phyloP scores from a whole-genome alignment of 768 basidiomycete species.

The Russula sp. region DNA sequence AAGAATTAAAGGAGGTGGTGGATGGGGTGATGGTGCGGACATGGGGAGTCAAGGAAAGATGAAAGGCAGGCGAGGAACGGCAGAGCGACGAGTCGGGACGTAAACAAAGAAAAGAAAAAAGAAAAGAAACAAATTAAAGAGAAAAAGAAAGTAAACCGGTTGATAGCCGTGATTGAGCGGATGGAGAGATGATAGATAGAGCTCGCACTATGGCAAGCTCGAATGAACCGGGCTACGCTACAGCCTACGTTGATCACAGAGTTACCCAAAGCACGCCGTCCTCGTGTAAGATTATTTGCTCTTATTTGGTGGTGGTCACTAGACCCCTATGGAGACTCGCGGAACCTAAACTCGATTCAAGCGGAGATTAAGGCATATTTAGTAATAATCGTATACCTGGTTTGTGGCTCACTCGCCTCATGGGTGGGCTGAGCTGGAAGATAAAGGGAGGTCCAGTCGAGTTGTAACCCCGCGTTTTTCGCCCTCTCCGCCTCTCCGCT shows the following conservation, averaged over 20 bases:
- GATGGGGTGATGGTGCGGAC: constrained; percentile 33
- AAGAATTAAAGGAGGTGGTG: constrained; percentile 23
- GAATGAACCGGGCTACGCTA: constrained; percentile 10
- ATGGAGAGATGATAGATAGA: constrained; percentile 13
- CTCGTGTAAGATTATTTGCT: constrained; percentile 16
- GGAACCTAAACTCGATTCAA: not conserved
- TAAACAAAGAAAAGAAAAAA: constrained; percentile 16
- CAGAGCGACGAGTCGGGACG: constrained; percentile 31
- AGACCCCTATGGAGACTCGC: constrained; percentile 13
- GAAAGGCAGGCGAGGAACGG: constrained; percentile 31
- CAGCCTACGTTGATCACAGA: constrained; percentile 2
- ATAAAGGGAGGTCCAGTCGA: constrained; percentile 23
- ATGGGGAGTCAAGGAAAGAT: constrained; percentile 37
- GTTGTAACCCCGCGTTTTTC: constrained; percentile 25
- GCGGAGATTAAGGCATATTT: constrained; percentile 6
- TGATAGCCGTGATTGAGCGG: constrained; percentile 1
- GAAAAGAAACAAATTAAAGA: constrained; percentile 24
- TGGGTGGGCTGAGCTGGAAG: not conserved
- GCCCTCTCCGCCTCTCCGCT: constrained; percentile 25
- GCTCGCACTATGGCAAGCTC: constrained; percentile 25
- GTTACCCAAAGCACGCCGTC: constrained; percentile 1
- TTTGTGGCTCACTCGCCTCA: not conserved
- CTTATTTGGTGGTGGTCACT: constrained; percentile 6
- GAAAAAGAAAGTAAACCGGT: constrained; percentile 16
- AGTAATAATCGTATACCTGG: not conserved